Base-by-base conservation (phyloP, 495 filamentous ascomycete species). In the Aspergillus funiculosus region DNA sequence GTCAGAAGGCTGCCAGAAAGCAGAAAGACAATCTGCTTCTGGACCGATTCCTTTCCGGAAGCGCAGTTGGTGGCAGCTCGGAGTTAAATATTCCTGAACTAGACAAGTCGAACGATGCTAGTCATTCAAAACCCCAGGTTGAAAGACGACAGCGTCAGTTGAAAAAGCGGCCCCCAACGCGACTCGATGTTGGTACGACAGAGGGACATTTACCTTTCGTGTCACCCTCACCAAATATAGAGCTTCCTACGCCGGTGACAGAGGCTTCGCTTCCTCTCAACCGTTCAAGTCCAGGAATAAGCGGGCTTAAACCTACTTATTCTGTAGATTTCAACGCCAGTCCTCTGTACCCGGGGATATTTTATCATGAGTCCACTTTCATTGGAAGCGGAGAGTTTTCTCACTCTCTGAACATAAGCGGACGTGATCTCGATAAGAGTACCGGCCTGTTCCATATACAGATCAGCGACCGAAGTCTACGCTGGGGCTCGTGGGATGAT, bases 361-460 rank as follows among this genome's bases (percentile, higher is more conserved):
- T 75, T 61, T 92, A 94, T 53, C 86, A 90, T 53, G 69, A 82
- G 52, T 75, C 64, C 37, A 89, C 88, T 8, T 75, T 94, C 38
- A 72, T 94, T 38, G 89, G 89, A 11, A 82, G 79, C 53, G 86
- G 85, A 0, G 73, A 77, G 17, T 72, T 94, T 39, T 56, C 57
- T 27, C 74, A 68, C 39, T 80, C 73, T 8, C 60, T 79, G 7
- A 64, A 70, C 18, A 19, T 66, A 22, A 17, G 34, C 26, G 48
- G 48, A 18, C 56, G 53, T 19, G 53, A 69, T 42, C 31, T 72
- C 35, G 67, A 72, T 46, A 46, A 45, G 32, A 51, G 52, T 42
- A 56, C 52, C 28, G 62, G 66, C 22, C 46, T 47, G 45, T 55
- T 54, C 3, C 45, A 51, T 28, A 71, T 82, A 27, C 27, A 52